A percentile compares a stretch with the other conserved stretches of the same genome.
These are phyloP conservation scores for Eutrema yunnanense DNA, from an alignment of 345 rosid species.

Conservation along the genomic window DNA sequence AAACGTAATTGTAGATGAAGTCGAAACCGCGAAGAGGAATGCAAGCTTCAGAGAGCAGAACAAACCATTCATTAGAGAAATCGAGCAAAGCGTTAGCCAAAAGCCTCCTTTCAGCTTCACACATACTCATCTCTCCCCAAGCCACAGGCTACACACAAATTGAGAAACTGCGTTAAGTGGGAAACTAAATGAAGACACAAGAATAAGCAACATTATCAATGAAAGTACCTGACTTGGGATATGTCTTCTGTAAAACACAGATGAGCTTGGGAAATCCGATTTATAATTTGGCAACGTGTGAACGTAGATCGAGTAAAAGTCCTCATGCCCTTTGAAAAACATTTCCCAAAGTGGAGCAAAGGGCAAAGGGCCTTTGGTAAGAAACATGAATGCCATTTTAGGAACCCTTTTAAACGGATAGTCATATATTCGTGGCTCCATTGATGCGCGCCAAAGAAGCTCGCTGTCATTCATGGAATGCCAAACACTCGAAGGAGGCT, in stretches of 20 bases:
- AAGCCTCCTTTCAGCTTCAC: slow-evolving; percentile 91
- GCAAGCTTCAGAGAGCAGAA: slow-evolving; percentile 85
- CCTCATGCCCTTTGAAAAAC: slow-evolving; percentile 69
- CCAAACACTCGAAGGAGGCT: slow-evolving; percentile 45
- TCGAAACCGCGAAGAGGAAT: slow-evolving; percentile 66
- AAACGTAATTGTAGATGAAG: slow-evolving; percentile 50
- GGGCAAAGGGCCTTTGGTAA: slow-evolving; percentile 82
- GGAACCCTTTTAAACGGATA: slow-evolving; percentile 72
- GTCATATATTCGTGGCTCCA: slow-evolving; percentile 39
- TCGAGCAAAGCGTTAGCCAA: slow-evolving; percentile 85
- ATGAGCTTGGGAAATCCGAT: slow-evolving; percentile 42
- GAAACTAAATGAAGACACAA: neutral
- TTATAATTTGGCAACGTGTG: slow-evolving; percentile 55
- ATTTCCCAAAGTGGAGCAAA: slow-evolving; percentile 86
- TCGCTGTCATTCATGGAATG: slow-evolving; percentile 75
- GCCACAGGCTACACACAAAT: slow-evolving; percentile 45
- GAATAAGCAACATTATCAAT: neutral
- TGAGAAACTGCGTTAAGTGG: neutral
- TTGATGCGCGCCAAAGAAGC: slow-evolving; percentile 80
- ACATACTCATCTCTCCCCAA: slow-evolving; percentile 94
- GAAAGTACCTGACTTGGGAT: slow-evolving; percentile 80
- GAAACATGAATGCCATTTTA: slow-evolving; percentile 92
- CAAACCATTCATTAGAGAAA: slow-evolving; percentile 77
- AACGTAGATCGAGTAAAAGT: slow-evolving; percentile 53
- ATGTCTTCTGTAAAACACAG: slow-evolving; percentile 63